phyloP scores from a whole-genome alignment of 164 flowering plant species.

The Umbilicus rupestris region DNA sequence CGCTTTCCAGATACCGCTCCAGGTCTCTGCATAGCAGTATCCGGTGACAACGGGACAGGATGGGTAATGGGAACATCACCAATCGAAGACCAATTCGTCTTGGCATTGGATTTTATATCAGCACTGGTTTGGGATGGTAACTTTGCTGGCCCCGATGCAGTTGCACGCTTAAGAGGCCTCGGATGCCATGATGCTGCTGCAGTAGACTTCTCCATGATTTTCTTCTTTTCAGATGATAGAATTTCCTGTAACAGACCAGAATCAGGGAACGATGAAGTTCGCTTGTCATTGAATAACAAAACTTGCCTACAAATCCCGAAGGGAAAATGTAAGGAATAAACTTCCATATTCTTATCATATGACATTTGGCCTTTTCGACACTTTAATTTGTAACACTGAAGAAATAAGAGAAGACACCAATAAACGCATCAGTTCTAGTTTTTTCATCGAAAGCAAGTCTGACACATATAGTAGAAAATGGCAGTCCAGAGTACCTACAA shows the following conservation, averaged over 20 bases:
- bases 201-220: slow-evolving; percentile 16
- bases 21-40: slow-evolving; percentile 19
- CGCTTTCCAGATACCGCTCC: slow-evolving; percentile 25
- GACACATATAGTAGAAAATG: too few species aligned
- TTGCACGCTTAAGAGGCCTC: slow-evolving; percentile 31
- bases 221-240: slow-evolving; percentile 31
- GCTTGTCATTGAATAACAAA: too few species aligned
- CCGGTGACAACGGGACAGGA: slow-evolving; percentile 15
- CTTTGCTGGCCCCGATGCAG: slow-evolving; percentile 20
- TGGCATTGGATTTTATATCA: slow-evolving; percentile 19
- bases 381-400: too few species aligned
- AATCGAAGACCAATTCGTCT: slow-evolving; percentile 25
- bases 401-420: too few species aligned
- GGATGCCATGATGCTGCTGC: slow-evolving; percentile 29
- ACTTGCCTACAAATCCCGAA: neutral
- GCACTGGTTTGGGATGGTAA: slow-evolving; percentile 18
- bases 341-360: too few species aligned
- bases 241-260: slow-evolving; percentile 20
- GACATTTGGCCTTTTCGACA: too few species aligned
- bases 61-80: slow-evolving; percentile 28
- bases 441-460: too few species aligned
- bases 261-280: neutral
- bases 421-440: too few species aligned
- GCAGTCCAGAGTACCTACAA: too few species aligned
- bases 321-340: neutral